phyloP scores from a whole-genome alignment of 371 early-diverging fungal species.

The Quaeritorhiza haematococci region DNA sequence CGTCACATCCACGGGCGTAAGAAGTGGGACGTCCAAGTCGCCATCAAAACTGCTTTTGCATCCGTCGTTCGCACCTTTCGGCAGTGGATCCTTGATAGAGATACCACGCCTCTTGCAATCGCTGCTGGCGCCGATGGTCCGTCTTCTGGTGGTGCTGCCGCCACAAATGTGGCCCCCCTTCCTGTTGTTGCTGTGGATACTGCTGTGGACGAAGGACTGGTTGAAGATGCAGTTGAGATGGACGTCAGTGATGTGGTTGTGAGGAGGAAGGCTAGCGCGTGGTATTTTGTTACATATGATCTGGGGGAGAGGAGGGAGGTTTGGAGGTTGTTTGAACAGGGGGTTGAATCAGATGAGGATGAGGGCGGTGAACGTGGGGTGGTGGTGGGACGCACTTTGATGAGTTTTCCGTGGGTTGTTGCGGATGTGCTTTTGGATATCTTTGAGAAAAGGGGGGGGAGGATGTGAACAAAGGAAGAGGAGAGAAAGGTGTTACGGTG shows the following conservation, averaged over 20 bases:
- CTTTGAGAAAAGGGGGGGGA: not conserved
- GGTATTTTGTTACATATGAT: conserved; percentile 69
- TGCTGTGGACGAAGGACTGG: not conserved
- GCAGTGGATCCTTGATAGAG: not conserved
- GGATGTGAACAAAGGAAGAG: not conserved
- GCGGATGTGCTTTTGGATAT: conserved; percentile 52
- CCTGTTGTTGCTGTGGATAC: too few relatives aligned
- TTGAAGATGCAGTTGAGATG: not conserved
- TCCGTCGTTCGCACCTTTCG: not conserved
- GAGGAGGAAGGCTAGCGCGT: conserved; percentile 63
- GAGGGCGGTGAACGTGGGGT: conserved; percentile 14
- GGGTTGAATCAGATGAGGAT: not conserved
- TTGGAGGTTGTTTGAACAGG: not conserved
- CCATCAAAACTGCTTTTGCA: too few relatives aligned
- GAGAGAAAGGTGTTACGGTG: too few relatives aligned
- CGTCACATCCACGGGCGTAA: not conserved
- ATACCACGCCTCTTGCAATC: too few relatives aligned
- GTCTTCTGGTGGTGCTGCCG: not conserved
- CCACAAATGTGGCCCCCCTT: not conserved
- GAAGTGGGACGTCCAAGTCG: too few relatives aligned
- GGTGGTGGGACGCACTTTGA: too few relatives aligned
- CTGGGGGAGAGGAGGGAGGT: conserved; percentile 12
- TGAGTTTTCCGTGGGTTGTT: conserved; percentile 66
- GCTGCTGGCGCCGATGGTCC: too few relatives aligned
- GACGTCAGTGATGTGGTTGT: conserved; percentile 3